Evolutionary conservation across 2,329 filamentous ascomycete species (phyloP).

Genomic region (Calonectria pseudoreteaudii): DNA sequence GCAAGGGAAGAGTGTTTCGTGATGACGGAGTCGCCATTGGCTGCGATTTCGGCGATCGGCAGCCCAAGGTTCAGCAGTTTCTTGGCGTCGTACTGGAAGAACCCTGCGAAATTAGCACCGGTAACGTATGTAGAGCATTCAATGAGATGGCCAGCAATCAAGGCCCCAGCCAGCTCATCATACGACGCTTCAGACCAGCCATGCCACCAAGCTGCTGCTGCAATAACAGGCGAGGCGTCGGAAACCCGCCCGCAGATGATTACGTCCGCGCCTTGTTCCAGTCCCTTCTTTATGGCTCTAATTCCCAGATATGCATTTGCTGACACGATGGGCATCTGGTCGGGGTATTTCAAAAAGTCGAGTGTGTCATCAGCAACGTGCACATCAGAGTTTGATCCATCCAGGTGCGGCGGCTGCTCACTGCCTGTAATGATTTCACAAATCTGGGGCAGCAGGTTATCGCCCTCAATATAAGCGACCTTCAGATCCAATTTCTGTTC

Average conservation of each 20-base stretch:
- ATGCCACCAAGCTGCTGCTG: conserved; percentile 67
- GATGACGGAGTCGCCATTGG: neutral
- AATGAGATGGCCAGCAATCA: conserved; percentile 60
- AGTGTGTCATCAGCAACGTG: neutral
- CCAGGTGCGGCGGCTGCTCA: neutral
- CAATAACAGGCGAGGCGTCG: conserved; percentile 65
- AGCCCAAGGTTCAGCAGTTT: neutral
- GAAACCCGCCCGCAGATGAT: conserved; percentile 62
- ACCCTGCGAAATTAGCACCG: conserved; percentile 39
- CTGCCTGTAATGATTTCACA: neutral
- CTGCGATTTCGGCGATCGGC: neutral
- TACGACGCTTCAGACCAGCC: conserved; percentile 54
- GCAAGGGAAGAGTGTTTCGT: conserved; percentile 59
- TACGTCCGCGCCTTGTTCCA: conserved; percentile 41
- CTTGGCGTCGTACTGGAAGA: neutral
- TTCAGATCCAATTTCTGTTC: neutral
- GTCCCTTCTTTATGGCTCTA: neutral
- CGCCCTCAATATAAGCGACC: neutral
- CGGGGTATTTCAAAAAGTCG: neutral
- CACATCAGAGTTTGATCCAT: neutral
- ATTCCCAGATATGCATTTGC: neutral
- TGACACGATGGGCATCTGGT: neutral
- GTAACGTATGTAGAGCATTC: conserved; percentile 22
- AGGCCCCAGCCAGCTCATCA: conserved; percentile 60
- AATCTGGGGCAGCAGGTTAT: neutral